A percentile compares a stretch with the other conserved stretches of the same genome.
Conservation (phyloP, 371 early-diverging fungal species). For the Capillidium heterosporum region DNA sequence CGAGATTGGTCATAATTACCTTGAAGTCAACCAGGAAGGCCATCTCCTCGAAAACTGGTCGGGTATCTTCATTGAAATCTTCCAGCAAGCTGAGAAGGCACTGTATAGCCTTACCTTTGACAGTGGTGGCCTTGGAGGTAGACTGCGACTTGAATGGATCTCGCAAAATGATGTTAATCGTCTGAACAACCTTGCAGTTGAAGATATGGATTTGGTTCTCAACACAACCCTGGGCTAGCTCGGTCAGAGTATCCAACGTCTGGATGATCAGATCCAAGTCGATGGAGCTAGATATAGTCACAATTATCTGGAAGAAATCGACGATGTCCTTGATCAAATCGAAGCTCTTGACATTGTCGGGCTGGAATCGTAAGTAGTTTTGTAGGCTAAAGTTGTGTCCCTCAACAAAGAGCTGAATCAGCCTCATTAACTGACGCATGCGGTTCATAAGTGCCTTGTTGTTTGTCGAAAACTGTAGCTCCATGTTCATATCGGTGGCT, state of each 20-base stretch:
- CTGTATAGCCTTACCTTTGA: conserved; percentile 27
- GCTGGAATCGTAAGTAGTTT: conserved; percentile 25
- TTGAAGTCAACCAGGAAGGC: conserved; percentile 18
- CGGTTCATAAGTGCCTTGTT: conserved; percentile 17
- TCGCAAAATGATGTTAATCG: conserved; percentile 24
- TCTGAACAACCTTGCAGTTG: conserved; percentile 26
- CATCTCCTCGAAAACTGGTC: conserved; percentile 26
- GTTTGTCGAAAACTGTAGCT: background rate
- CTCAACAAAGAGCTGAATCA: conserved; percentile 30
- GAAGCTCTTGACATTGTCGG: conserved; percentile 34
- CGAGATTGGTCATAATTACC: conserved; percentile 17
- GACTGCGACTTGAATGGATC: conserved; percentile 17
- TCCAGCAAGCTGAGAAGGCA: conserved; percentile 29
- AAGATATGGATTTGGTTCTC: conserved; percentile 22
- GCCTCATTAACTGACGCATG: conserved; percentile 26
- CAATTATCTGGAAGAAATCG: conserved; percentile 28
- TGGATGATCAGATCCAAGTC: conserved; percentile 27
- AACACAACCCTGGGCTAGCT: conserved; percentile 25
- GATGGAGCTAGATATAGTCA: conserved; percentile 18
- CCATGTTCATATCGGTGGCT: background rate
- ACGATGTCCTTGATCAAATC: conserved; percentile 30
- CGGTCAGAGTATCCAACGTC: conserved; percentile 32
- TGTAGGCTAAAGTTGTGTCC: conserved; percentile 32
- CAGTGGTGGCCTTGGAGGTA: conserved; percentile 12
- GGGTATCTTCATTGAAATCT: conserved; percentile 27